phyloP scores from a whole-genome alignment of 768 basidiomycete genomes.

The Hericium rajendrae region DNA sequence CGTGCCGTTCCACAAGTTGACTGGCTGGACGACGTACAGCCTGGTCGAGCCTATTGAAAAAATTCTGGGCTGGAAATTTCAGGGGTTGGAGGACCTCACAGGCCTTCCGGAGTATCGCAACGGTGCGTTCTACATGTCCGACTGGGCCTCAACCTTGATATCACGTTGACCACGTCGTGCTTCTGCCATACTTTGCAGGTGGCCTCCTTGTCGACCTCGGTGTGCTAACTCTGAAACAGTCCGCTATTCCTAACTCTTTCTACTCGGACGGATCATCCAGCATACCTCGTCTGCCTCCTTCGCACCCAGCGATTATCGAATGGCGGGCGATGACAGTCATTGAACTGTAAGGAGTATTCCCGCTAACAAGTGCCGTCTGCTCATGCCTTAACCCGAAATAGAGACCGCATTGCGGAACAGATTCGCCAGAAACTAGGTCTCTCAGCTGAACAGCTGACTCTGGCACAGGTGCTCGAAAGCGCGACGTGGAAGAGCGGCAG shows the following conservation, averaged over 20 bases:
- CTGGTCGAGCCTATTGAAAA: slow-evolving; percentile 77
- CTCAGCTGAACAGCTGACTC: slow-evolving; percentile 42
- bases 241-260: slow-evolving; percentile 34
- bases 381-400: slow-evolving; percentile 21
- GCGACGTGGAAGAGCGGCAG: slow-evolving; percentile 97
- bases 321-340: slow-evolving; percentile 97
- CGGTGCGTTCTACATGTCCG: slow-evolving; percentile 32
- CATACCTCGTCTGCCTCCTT: slow-evolving; percentile 58
- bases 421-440: slow-evolving; percentile 55
- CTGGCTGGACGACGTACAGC: slow-evolving; percentile 88
- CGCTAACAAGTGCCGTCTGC: background rate
- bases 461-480: slow-evolving; percentile 86
- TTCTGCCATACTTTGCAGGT: slow-evolving; percentile 32
- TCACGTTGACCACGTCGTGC: background rate
- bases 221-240: slow-evolving; percentile 59
- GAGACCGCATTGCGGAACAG: slow-evolving; percentile 68
- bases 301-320: slow-evolving; percentile 88
- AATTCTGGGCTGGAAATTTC: slow-evolving; percentile 71
- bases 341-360: slow-evolving; percentile 49
- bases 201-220: slow-evolving; percentile 83
- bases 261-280: slow-evolving; percentile 36
- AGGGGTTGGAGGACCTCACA: slow-evolving; percentile 76
- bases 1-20: slow-evolving; percentile 95
- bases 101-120: slow-evolving; percentile 95
- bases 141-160: slow-evolving; percentile 4